These are phyloP conservation scores for Termitomyces sp. DNA, from an alignment of 768 basidiomycete species.

Conservation along the genomic window DNA sequence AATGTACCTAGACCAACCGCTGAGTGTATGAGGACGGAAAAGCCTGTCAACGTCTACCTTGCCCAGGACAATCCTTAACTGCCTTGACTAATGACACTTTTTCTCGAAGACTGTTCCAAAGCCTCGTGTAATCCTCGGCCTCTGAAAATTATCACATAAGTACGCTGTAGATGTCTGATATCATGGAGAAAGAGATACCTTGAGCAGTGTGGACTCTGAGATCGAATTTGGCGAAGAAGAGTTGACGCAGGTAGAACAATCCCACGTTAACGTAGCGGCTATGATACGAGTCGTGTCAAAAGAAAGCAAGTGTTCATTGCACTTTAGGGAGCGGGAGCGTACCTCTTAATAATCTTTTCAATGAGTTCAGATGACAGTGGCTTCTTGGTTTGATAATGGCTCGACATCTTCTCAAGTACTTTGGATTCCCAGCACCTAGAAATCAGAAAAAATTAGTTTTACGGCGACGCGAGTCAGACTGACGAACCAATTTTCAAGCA, in stretches of 20 bases:
- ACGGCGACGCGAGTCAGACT: background rate
- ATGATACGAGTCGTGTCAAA: background rate
- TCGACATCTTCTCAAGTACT: slow-evolving; percentile 73
- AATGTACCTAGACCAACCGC: slow-evolving; percentile 45
- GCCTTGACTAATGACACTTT: slow-evolving; percentile 65
- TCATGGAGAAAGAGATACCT: slow-evolving; percentile 29
- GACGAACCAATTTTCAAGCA: slow-evolving; percentile 83
- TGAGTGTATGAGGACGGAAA: background rate
- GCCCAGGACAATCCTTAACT: slow-evolving; percentile 57
- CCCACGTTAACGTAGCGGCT: slow-evolving; percentile 81
- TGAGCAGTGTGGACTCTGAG: slow-evolving; percentile 69
- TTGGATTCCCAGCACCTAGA: slow-evolving; percentile 76
- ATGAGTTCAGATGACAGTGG: slow-evolving; percentile 70
- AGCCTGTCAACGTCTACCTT: slow-evolving; percentile 31
- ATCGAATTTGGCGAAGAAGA: slow-evolving; percentile 82
- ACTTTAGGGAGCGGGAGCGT: slow-evolving; percentile 1
- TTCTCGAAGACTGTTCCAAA: slow-evolving; percentile 76
- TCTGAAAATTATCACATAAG: slow-evolving; percentile 28
- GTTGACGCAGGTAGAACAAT: slow-evolving; percentile 74
- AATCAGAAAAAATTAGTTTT: background rate
- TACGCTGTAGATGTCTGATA: background rate
- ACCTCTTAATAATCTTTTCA: slow-evolving; percentile 77
- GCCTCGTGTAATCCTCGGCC: slow-evolving; percentile 63
- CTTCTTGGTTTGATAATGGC: slow-evolving; percentile 73
- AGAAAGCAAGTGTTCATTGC: background rate